Base-by-base conservation (phyloP, 768 basidiomycete genomes). In the Pluteus cervinus region DNA sequence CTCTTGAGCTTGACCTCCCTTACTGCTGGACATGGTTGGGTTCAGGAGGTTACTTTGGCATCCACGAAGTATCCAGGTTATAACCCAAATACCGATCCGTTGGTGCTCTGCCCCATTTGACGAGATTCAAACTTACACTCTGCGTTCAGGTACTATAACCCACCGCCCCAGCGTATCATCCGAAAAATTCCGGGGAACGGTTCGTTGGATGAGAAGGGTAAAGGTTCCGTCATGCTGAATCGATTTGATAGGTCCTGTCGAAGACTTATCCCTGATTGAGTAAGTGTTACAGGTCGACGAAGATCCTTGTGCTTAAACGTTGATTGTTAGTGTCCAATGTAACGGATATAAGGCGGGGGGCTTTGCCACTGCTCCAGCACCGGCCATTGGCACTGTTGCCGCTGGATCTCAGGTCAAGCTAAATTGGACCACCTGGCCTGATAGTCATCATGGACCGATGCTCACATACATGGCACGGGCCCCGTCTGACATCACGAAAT, bases 381-480 rank as follows among this genome's bases (percentile, higher is more conserved):
- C 65, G 3, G 44, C 69, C 16, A 55, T 51, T 39, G 66, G 60
- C 5, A 66, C 65, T 4, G 57, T 66, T n/a, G 57, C 64, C 3
- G 62, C 69, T 1, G 69, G 67, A 7, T 56, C 58, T 10, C 47
- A 53, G 18, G 49, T 70, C 18, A 51, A 55, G 12, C 50, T 70
- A 26, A 65, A 69, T 52, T 71, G 65, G 66, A 68, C 61, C 4
- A 49, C 60, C 11, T 51, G 62, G 62, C 62, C 62, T 0, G 53
- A 54, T 22, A 62, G 58, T 36, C 62, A 63, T 43, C 29, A 61
- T 57, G 68, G 70, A 10, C 69, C 66, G 0, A 53, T 69, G 45
- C 62, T 71, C 47, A 71, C 70, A 0, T 71, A 68, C 43, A 62
- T 70, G 61, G 69, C 68, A 2, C 58, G 58, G 20, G 71, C 69